Percentiles rank a stretch among this genome's conserved stretches.
phyloP scores from a whole-genome alignment of 2,329 filamentous ascomycete genomes.

The Penicillium aurantiogriseum region DNA sequence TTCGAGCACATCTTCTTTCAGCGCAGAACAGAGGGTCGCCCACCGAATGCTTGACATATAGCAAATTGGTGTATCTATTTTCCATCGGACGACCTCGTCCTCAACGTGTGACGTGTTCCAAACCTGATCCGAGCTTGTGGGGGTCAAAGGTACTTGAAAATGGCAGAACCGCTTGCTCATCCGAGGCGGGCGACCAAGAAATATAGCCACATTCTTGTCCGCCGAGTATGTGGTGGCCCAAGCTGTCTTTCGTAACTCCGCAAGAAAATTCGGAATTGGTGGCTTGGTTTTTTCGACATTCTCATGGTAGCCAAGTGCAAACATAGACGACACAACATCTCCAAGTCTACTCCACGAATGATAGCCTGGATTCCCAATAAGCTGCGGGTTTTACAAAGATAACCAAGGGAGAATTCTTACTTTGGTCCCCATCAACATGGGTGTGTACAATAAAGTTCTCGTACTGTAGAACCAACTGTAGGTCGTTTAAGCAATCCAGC shows the following conservation, averaged over 20 bases:
- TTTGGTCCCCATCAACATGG: slow-evolving; percentile 46
- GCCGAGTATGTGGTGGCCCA: slow-evolving; percentile 47
- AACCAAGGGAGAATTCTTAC: slow-evolving; percentile 28
- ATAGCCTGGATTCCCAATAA: slow-evolving; percentile 36
- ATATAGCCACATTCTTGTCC: slow-evolving; percentile 50
- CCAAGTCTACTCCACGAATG: slow-evolving; percentile 48
- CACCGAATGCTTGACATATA: slow-evolving; percentile 28
- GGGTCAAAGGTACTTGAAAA: slow-evolving; percentile 32
- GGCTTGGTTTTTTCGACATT: slow-evolving; percentile 31
- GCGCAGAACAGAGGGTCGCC: slow-evolving; percentile 27
- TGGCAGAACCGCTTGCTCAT: slow-evolving; percentile 44
- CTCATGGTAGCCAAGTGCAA: slow-evolving; percentile 49
- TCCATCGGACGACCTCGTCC: background rate
- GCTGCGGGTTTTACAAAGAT: background rate
- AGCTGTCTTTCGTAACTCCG: slow-evolving; percentile 38
- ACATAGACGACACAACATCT: slow-evolving; percentile 47
- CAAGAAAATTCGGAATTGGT: slow-evolving; percentile 36
- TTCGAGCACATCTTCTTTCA: slow-evolving; percentile 31
- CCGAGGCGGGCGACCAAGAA: slow-evolving; percentile 49
- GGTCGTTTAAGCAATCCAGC: slow-evolving; percentile 42
- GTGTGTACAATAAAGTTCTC: slow-evolving; percentile 49
- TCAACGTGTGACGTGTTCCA: slow-evolving; percentile 13
- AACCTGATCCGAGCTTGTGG: background rate
- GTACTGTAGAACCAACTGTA: slow-evolving; percentile 48
- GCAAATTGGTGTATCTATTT: slow-evolving; percentile 8